Conservation (phyloP, 345 rosid genomes). For the Citrus cavaleriei region DNA sequence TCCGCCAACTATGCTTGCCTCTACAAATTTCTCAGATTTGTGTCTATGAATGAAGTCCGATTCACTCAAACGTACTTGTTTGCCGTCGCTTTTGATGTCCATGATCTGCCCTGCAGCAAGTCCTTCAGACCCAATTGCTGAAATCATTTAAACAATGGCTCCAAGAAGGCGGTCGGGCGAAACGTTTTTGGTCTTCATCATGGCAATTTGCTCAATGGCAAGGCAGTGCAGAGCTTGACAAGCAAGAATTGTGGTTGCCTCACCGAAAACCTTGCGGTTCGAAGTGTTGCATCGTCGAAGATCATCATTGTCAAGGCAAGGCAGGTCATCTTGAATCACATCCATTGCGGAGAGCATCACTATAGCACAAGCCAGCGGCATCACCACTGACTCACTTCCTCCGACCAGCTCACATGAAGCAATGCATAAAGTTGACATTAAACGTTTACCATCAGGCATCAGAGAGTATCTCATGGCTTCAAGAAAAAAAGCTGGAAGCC, state of each 20-base stretch:
- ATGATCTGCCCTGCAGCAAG: constrained; percentile 49
- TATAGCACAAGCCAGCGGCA: neutral
- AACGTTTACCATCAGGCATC: constrained; percentile 71
- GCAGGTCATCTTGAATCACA: too few relatives aligned
- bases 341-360: constrained; percentile 47
- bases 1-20: constrained; percentile 28
- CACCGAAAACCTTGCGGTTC: too few relatives aligned
- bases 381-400: too few relatives aligned
- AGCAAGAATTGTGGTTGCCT: neutral
- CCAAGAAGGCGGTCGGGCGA: constrained; percentile 23
- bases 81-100: constrained; percentile 39
- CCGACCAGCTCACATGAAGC: too few relatives aligned
- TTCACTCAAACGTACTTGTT: constrained; percentile 17
- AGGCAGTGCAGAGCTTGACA: constrained; percentile 51
- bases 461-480: too few relatives aligned
- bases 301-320: too few relatives aligned
- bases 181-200: too few relatives aligned
- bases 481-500: too few relatives aligned
- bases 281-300: too few relatives aligned
- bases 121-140: constrained; percentile 42
- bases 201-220: too few relatives aligned
- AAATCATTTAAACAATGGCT: neutral
- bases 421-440: neutral
- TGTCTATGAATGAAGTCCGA: constrained; percentile 30
- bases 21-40: constrained; percentile 30